Evolutionary conservation across 768 basidiomycete genomes (phyloP).

Genomic region (Amanita muscaria): DNA sequence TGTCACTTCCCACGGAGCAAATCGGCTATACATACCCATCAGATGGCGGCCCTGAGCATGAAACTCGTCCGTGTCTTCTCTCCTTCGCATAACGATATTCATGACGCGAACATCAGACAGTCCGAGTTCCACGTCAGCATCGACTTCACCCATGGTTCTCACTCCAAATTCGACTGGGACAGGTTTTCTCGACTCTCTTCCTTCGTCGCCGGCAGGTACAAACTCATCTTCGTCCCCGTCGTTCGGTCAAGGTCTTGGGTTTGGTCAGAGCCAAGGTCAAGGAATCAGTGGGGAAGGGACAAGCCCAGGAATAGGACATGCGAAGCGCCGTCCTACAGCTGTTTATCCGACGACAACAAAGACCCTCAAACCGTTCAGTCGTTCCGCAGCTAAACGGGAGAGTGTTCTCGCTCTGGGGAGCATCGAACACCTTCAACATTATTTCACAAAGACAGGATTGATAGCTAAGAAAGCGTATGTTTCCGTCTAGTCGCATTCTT

Average conservation of each 20-base stretch:
- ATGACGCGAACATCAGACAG: constrained; percentile 31
- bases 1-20: too few species aligned
- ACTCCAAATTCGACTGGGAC: constrained; percentile 56
- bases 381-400: constrained; percentile 87
- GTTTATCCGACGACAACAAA: constrained; percentile 73
- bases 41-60: too few species aligned
- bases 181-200: constrained; percentile 16
- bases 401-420: constrained; percentile 93
- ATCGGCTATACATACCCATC: too few species aligned
- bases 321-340: constrained; percentile 55
- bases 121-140: constrained; percentile 28
- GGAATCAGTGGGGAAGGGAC: too few species aligned
- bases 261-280: too few species aligned
- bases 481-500: too few species aligned
- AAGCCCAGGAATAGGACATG: too few species aligned
- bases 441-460: constrained; percentile 86
- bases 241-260: too few species aligned
- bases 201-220: constrained; percentile 11
- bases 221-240: too few species aligned
- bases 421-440: constrained; percentile 92
- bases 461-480: constrained; percentile 63
- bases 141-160: constrained; percentile 43
- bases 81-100: too few species aligned
- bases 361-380: constrained; percentile 76
- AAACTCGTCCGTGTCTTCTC: too few species aligned